These are phyloP conservation scores for Alternaria burnsii DNA, from an alignment of 2,329 filamentous ascomycete genomes.

Conservation along the genomic window DNA sequence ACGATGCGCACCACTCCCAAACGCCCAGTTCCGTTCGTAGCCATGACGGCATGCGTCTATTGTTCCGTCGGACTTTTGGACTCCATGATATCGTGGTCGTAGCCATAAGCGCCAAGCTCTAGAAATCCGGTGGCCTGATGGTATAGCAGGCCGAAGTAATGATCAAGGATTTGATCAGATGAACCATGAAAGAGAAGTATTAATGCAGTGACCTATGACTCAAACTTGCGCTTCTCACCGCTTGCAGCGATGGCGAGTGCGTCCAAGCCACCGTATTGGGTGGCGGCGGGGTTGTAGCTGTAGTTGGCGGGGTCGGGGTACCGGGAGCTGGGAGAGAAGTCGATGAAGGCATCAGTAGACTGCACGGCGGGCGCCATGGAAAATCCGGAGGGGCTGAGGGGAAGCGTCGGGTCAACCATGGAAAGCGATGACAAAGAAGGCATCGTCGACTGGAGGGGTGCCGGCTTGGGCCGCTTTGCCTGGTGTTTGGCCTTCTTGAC, in stretches of 20 bases:
- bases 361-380: conserved; percentile 44
- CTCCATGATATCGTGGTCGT: conserved; percentile 20
- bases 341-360: conserved; percentile 31
- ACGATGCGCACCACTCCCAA: conserved; percentile 16
- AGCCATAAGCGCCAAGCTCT: conserved; percentile 23
- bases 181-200: conserved; percentile 2
- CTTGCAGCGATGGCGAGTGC: conserved; percentile 50
- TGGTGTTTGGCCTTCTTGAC: conserved; percentile 50
- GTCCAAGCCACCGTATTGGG: conserved; percentile 44
- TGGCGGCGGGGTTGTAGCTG: conserved; percentile 33
- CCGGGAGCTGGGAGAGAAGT: conserved; percentile 35
- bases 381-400: conserved; percentile 39
- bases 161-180: conserved; percentile 7
- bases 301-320: conserved; percentile 45
- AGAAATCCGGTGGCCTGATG: neutral
- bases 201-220: conserved; percentile 22
- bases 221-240: conserved; percentile 50
- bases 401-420: conserved; percentile 41
- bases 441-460: conserved; percentile 41
- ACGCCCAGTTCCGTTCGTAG: conserved; percentile 42
- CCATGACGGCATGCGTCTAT: conserved; percentile 54
- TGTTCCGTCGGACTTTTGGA: conserved; percentile 37
- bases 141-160: conserved; percentile 5
- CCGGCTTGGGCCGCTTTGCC: conserved; percentile 44
- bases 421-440: conserved; percentile 30